These are phyloP conservation scores for Ogataea corticis DNA, from an alignment of 805 yeast genomes.

Conservation along the genomic window DNA sequence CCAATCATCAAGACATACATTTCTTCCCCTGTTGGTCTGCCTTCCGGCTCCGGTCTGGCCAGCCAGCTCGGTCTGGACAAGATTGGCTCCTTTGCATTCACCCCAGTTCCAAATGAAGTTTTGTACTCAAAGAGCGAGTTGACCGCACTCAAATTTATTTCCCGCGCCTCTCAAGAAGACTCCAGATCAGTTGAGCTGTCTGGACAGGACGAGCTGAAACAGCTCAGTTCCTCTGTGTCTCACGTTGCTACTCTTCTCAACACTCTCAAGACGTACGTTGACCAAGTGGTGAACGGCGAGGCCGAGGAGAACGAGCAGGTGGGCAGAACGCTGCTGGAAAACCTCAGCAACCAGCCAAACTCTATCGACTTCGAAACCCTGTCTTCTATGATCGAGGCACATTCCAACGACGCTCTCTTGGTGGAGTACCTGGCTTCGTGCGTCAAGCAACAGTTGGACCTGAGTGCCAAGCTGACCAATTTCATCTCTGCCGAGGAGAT, in stretches of 20 bases:
- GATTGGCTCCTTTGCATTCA: constrained; percentile 59
- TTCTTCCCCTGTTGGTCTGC: constrained; percentile 68
- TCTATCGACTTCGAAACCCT: constrained; percentile 52
- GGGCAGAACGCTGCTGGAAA: constrained; percentile 65
- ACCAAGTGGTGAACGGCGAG: constrained; percentile 42
- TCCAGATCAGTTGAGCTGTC: constrained; percentile 34
- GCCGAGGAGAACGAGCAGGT: constrained; percentile 54
- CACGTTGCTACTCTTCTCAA: constrained; percentile 50
- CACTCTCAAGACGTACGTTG: constrained; percentile 49
- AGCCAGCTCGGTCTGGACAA: constrained; percentile 40
- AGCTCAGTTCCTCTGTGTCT: constrained; percentile 46
- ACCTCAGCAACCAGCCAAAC: constrained; percentile 52
- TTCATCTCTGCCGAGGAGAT: constrained; percentile 39
- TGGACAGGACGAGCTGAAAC: constrained; percentile 44
- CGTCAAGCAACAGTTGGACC: constrained; percentile 79
- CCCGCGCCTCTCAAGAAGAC: constrained; percentile 38
- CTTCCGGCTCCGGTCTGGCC: constrained; percentile 41
- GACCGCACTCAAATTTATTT: constrained; percentile 50
- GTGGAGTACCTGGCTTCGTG: constrained; percentile 81
- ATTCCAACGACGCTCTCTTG: constrained; percentile 78
- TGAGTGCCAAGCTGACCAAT: constrained; percentile 72
- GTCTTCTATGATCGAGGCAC: constrained; percentile 62
- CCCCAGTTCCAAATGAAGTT: constrained; percentile 71
- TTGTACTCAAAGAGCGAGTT: constrained; percentile 59
- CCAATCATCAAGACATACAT: constrained; percentile 69